Evolutionary conservation across 345 rosid species (phyloP).

Genomic region (Leavenworthia alabamica): DNA sequence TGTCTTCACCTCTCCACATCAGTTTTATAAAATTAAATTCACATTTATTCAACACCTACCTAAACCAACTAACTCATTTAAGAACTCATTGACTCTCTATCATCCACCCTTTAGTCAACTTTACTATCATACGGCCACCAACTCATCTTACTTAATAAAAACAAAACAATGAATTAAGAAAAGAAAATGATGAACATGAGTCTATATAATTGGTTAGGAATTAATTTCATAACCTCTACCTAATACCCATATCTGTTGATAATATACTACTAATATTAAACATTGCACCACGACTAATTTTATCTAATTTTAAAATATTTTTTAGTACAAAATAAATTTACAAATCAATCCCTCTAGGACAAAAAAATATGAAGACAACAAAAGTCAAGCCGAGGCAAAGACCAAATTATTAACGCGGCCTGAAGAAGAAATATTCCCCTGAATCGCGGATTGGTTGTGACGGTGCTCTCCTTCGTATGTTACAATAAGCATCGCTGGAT

Average conservation of each 20-base stretch:
- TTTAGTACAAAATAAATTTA: slow-evolving; percentile 6
- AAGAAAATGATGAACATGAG: neutral
- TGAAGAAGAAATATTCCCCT: slow-evolving; percentile 36
- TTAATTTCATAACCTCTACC: slow-evolving; percentile 26
- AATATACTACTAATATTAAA: slow-evolving; percentile 3
- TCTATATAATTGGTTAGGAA: slow-evolving; percentile 8
- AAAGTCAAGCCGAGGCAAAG: slow-evolving; percentile 39
- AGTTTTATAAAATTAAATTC: neutral
- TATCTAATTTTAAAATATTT: neutral
- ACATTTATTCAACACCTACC: slow-evolving; percentile 19
- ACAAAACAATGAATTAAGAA: neutral
- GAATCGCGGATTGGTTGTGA: slow-evolving; percentile 48
- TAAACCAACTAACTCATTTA: slow-evolving; percentile 20
- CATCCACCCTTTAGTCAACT: slow-evolving; percentile 15
- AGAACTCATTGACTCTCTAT: slow-evolving; percentile 23
- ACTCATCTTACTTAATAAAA: neutral
- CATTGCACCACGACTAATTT: neutral
- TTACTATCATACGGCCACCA: slow-evolving; percentile 18
- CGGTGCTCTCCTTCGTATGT: slow-evolving; percentile 93
- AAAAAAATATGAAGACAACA: neutral
- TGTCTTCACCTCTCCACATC: slow-evolving; percentile 7
- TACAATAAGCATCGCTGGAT: slow-evolving; percentile 80
- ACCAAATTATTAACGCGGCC: slow-evolving; percentile 39
- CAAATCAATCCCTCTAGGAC: too few species aligned
- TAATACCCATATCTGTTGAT: slow-evolving; percentile 4